Evolutionary conservation across 2,329 filamentous ascomycete species (phyloP).

Genomic region (Aspergillus ibericus): DNA sequence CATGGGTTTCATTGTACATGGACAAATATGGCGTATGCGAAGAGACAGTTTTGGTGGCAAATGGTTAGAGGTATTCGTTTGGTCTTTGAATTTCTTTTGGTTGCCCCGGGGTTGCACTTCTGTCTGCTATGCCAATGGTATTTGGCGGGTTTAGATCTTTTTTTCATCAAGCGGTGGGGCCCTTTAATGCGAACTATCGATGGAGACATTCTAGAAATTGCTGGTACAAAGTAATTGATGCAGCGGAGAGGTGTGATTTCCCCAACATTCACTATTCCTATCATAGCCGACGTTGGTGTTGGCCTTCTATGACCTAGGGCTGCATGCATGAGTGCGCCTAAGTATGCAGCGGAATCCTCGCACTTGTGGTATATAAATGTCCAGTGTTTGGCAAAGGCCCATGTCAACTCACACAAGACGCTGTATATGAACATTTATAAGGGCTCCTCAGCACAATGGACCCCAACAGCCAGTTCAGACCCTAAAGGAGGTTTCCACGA

Average conservation of each 20-base stretch:
- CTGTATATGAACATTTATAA: neutral
- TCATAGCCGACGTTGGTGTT: too few relatives aligned
- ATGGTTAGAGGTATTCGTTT: neutral
- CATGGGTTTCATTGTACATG: slow-evolving; percentile 8
- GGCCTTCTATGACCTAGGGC: too few relatives aligned
- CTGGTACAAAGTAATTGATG: neutral
- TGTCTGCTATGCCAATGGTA: neutral
- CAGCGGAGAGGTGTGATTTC: neutral
- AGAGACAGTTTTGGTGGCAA: neutral
- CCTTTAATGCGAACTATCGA: neutral
- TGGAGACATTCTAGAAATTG: neutral
- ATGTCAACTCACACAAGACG: too few relatives aligned
- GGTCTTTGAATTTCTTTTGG: neutral
- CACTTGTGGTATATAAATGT: too few relatives aligned
- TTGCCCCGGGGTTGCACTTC: neutral
- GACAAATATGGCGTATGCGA: neutral
- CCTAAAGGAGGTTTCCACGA: neutral
- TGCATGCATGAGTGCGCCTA: too few relatives aligned
- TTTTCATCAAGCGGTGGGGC: neutral
- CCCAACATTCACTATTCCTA: too few relatives aligned
- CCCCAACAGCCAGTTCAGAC: neutral
- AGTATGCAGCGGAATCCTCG: too few relatives aligned
- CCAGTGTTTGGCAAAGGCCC: too few relatives aligned
- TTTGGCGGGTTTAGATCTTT: neutral
- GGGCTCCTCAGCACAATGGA: neutral